Conservation (phyloP, 2,329 filamentous ascomycete genomes). For the Alternaria sp. region DNA sequence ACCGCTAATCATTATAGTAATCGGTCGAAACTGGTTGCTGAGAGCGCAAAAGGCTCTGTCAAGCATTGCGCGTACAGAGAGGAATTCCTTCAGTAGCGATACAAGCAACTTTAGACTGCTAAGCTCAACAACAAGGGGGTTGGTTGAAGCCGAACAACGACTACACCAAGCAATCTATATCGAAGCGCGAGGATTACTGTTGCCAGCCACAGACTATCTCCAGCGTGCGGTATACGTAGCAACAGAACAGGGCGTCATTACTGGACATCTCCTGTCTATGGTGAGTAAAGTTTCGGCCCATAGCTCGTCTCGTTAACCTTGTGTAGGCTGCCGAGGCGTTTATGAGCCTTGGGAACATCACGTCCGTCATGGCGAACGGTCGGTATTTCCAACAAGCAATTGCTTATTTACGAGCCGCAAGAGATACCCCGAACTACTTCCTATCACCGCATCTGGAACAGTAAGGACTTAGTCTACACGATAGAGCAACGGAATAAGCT, state of each 20-base stretch:
- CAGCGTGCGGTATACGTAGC: slow-evolving; percentile 57
- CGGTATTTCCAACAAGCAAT: slow-evolving; percentile 58
- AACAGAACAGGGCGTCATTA: slow-evolving; percentile 47
- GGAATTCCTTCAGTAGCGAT: slow-evolving; percentile 48
- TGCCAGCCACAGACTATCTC: slow-evolving; percentile 62
- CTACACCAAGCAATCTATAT: slow-evolving; percentile 57
- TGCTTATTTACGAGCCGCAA: slow-evolving; percentile 55
- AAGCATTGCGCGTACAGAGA: slow-evolving; percentile 58
- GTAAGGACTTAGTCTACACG: slow-evolving; percentile 41
- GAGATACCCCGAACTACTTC: slow-evolving; percentile 52
- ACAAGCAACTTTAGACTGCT: slow-evolving; percentile 39
- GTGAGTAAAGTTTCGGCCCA: slow-evolving; percentile 37
- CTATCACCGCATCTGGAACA: slow-evolving; percentile 58
- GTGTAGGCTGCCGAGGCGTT: slow-evolving; percentile 58
- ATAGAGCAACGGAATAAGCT: slow-evolving; percentile 4
- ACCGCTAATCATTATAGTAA: slow-evolving; percentile 45
- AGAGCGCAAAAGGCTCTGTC: slow-evolving; percentile 60
- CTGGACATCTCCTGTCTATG: slow-evolving; percentile 55
- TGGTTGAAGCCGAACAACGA: slow-evolving; percentile 18
- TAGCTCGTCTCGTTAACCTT: slow-evolving; percentile 13
- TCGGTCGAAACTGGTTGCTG: slow-evolving; percentile 61
- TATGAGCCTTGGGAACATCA: slow-evolving; percentile 63
- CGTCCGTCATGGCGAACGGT: slow-evolving; percentile 54
- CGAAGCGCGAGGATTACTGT: slow-evolving; percentile 60
- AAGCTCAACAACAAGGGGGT: slow-evolving; percentile 12